Evolutionary conservation across 75 land plant genomes (phyloP).

Genomic region (Sequoia sempervirens): DNA sequence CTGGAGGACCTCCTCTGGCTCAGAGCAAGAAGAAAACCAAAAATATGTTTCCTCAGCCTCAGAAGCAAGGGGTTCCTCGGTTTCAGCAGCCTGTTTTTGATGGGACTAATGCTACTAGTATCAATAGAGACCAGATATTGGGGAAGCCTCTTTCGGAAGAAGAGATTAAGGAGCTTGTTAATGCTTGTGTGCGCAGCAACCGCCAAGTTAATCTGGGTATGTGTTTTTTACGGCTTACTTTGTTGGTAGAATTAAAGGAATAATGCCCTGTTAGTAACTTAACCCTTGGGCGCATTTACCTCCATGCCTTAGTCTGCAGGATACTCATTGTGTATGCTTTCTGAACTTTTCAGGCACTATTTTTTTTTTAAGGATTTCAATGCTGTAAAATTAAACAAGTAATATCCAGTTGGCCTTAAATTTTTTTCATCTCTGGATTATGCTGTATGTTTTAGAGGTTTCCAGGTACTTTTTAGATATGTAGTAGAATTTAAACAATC

Average conservation of each 20-base stretch:
- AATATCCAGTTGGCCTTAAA: neutral
- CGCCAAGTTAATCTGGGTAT: slow-evolving; percentile 89
- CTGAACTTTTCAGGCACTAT: neutral
- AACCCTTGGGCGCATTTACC: neutral
- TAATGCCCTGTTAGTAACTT: neutral
- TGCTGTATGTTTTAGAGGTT: neutral
- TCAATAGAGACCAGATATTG: slow-evolving; percentile 72
- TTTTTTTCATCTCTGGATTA: neutral
- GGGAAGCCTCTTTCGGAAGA: slow-evolving; percentile 63
- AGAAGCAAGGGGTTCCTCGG: slow-evolving; percentile 37
- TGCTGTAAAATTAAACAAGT: neutral
- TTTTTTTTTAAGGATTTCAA: neutral
- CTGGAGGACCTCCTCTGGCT: slow-evolving; percentile 64
- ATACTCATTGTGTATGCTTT: neutral
- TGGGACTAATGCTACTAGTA: slow-evolving; percentile 16
- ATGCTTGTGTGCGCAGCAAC: slow-evolving; percentile 24
- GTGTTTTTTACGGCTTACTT: neutral
- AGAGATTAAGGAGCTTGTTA: slow-evolving; percentile 58
- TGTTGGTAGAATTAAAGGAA: neutral
- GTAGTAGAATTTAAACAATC: neutral
- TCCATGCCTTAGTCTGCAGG: neutral
- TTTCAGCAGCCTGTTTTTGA: slow-evolving; percentile 30
- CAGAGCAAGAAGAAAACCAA: slow-evolving; percentile 37
- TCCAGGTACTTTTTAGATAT: neutral
- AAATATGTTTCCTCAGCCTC: slow-evolving; percentile 36